These are phyloP conservation scores for Pholiota molesta DNA, from an alignment of 768 basidiomycete species.

Conservation along the genomic window DNA sequence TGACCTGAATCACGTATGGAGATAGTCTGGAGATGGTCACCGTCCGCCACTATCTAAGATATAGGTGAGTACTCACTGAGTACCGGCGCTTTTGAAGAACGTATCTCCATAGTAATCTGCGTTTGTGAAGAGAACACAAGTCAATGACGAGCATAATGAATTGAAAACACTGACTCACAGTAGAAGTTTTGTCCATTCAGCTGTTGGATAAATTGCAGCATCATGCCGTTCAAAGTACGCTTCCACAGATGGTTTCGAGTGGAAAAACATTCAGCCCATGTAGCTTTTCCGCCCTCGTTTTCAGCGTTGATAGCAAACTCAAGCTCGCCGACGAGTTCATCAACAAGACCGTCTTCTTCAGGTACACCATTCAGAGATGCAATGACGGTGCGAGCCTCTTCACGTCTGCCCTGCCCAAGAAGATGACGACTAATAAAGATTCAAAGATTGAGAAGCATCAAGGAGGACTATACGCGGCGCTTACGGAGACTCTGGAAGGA, in stretches of 20 bases:
- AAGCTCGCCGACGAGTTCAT: conserved; percentile 65
- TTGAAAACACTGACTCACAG: conserved; percentile 43
- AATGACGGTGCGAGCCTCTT: conserved; percentile 63
- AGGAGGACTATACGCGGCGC: conserved; percentile 25
- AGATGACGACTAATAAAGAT: conserved; percentile 61
- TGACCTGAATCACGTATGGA: conserved; percentile 75
- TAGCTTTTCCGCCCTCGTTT: conserved; percentile 80
- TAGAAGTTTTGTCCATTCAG: conserved; percentile 84
- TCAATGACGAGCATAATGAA: neutral
- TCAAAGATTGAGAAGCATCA: neutral
- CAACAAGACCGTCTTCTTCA: conserved; percentile 57
- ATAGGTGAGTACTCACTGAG: conserved; percentile 40
- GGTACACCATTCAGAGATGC: conserved; percentile 68
- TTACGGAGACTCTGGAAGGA: conserved; percentile 79
- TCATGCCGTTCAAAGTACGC: conserved; percentile 79
- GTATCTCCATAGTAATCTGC: conserved; percentile 79
- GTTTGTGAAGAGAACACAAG: neutral
- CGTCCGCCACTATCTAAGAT: neutral
- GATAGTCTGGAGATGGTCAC: conserved; percentile 42
- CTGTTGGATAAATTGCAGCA: conserved; percentile 82
- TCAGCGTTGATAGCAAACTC: conserved; percentile 67
- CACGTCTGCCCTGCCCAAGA: conserved; percentile 55
- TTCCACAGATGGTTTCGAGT: conserved; percentile 69
- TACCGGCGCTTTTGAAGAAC: conserved; percentile 78
- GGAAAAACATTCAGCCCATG: conserved; percentile 80